phyloP scores from a whole-genome alignment of 2,329 filamentous ascomycete species.

The Neocucurbitaria cava region DNA sequence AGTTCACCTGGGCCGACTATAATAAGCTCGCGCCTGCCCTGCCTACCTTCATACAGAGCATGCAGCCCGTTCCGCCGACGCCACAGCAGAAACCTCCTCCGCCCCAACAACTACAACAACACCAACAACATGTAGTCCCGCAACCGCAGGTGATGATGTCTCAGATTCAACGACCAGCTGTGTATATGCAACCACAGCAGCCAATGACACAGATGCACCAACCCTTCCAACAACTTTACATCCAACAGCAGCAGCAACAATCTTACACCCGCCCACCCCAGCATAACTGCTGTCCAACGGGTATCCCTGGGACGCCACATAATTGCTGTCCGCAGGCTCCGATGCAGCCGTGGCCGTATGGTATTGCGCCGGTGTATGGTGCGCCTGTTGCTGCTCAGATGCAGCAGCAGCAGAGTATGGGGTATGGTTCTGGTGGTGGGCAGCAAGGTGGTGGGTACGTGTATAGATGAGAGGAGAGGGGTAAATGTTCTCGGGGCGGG shows the following conservation, averaged over 20 bases:
- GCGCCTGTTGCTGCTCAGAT: neutral
- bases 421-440: neutral
- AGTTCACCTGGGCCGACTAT: constrained; percentile 42
- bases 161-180: neutral
- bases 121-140: too few relatives aligned
- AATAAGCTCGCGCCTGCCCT: constrained; percentile 38
- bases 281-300: constrained; percentile 7
- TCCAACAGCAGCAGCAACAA: too few relatives aligned
- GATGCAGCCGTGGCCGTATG: constrained; percentile 1
- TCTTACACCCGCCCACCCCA: neutral
- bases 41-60: constrained; percentile 26
- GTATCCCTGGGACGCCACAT: neutral
- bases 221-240: constrained; percentile 1
- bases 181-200: neutral
- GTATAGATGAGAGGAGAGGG: neutral
- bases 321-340: constrained; percentile 12
- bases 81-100: constrained; percentile 12
- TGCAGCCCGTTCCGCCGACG: constrained; percentile 32
- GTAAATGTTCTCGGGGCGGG: too few relatives aligned
- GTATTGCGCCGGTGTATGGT: neutral
- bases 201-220: constrained; percentile 1
- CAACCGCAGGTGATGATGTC: neutral
- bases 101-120: too few relatives aligned
- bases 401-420: too few relatives aligned
- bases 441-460: neutral